phyloP scores from a whole-genome alignment of 164 flowering plant species.

The Tinospora cordifolia region DNA sequence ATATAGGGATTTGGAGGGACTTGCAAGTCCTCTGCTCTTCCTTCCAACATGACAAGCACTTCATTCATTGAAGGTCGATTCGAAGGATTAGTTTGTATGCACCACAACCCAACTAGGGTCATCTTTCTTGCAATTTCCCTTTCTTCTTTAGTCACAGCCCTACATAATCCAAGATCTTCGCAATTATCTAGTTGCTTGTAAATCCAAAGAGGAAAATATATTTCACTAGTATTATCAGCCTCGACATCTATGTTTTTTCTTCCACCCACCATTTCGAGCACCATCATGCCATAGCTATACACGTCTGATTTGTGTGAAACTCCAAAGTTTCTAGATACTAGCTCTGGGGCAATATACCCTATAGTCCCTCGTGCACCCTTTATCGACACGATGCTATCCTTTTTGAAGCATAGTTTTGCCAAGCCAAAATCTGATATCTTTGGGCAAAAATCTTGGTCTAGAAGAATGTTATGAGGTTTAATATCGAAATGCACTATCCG shows the following conservation, averaged over 20 bases:
- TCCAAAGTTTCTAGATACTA: slow-evolving; percentile 3
- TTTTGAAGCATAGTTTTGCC: slow-evolving; percentile 4
- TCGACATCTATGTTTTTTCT: slow-evolving; percentile 5
- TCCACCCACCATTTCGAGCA: slow-evolving; percentile 12
- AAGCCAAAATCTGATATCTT: slow-evolving; percentile 12
- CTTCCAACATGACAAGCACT: slow-evolving; percentile 40
- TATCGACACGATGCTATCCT: slow-evolving; percentile 4
- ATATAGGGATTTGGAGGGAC: slow-evolving; percentile 29
- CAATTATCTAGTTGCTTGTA: neutral
- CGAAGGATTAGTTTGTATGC: slow-evolving; percentile 33
- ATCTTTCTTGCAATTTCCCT: slow-evolving; percentile 24
- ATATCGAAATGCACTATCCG: slow-evolving; percentile 14
- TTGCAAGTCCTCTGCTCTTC: slow-evolving; percentile 20
- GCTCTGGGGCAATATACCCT: slow-evolving; percentile 9
- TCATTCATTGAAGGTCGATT: slow-evolving; percentile 27
- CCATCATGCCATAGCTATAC: slow-evolving; percentile 15
- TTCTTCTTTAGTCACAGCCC: slow-evolving; percentile 16
- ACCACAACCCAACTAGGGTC: slow-evolving; percentile 37
- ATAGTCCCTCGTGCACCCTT: slow-evolving; percentile 4
- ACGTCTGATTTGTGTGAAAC: slow-evolving; percentile 9
- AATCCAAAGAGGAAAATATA: slow-evolving; percentile 11
- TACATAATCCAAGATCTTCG: slow-evolving; percentile 11
- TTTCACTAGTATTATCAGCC: neutral
- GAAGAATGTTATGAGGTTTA: slow-evolving; percentile 13
- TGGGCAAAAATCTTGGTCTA: slow-evolving; percentile 9